A percentile compares a stretch with the other conserved stretches of the same genome.
Conservation (phyloP, 805 yeast species). For the Scheffersomyces amazonensis region DNA sequence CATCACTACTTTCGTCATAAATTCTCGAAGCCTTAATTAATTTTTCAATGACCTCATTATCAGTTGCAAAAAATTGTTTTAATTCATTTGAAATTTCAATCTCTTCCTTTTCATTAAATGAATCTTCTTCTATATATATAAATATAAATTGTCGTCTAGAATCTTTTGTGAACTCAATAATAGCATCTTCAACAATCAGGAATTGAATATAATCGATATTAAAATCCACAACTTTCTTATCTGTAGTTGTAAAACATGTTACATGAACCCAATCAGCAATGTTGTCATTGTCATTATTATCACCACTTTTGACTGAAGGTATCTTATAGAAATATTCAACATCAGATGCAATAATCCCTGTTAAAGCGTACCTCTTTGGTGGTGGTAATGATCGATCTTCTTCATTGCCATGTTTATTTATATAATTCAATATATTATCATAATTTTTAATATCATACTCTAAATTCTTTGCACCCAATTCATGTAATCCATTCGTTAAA, state of each 20-base stretch:
- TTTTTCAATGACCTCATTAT: constrained; percentile 10
- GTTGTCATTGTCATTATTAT: not conserved
- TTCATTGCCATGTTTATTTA: constrained; percentile 5
- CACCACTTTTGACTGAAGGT: too few relatives aligned
- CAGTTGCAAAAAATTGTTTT: constrained; percentile 13
- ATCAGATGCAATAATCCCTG: constrained; percentile 31
- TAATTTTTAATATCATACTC: constrained; percentile 18
- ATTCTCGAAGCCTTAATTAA: not conserved
- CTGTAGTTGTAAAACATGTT: constrained; percentile 6
- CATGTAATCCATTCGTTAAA: constrained; percentile 16
- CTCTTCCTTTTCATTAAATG: constrained; percentile 3
- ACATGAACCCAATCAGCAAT: constrained; percentile 18
- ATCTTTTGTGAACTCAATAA: constrained; percentile 11
- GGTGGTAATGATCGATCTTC: constrained; percentile 1
- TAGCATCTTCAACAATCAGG: constrained; percentile 13
- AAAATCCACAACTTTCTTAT: constrained; percentile 13
- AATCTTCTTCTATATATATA: constrained; percentile 15
- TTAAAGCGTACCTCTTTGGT: constrained; percentile 21
- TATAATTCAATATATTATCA: constrained; percentile 14
- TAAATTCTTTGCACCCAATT: constrained; percentile 12
- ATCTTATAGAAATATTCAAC: constrained; percentile 25
- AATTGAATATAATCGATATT: constrained; percentile 17
- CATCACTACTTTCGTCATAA: not conserved
- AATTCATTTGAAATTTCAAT: constrained; percentile 8
- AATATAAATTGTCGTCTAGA: constrained; percentile 11